Base-by-base conservation (phyloP, 306 rosid genomes). In the Cicer chorassanicum region DNA sequence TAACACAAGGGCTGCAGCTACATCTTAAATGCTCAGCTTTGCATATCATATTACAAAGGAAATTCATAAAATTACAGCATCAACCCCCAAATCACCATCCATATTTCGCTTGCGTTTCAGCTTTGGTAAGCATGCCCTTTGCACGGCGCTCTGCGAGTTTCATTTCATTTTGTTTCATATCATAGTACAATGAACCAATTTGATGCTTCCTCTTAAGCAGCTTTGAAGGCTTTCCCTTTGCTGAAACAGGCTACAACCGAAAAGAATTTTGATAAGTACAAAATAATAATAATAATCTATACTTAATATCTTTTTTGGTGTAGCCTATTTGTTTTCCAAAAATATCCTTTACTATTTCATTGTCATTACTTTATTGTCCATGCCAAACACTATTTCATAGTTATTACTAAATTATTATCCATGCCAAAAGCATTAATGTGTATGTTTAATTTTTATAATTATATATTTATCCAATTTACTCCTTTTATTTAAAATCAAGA, bases 181-280 rank as follows among this genome's bases (percentile, higher is more conserved):
- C 98, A 60, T 78, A 90, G 77, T 38, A 92, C 64, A 92, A 75
- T 1, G 99, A 86, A 78, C 95, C 89, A 45, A 95, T 95, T 84
- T 95, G 99, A 82, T 92, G 99, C 86, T 95, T 95, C 82, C 98
- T 92, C 89, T 90, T 92, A 43, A 89, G 97, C 86, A 90, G 83
- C 89, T 92, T 95, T 41, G 97, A 15, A 38, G 98, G 97, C 83
- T 90, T 95, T 38, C 96, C 98, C 75, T 89, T 90, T 0, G 95
- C 59, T 0, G 97, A 84, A 57, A 81, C 92, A 74, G 99, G 90
- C 97, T 88, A 72, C 84, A 76, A 46, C 64, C 57, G n/a, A 69
- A 76, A 57, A 11, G 5, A 43, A 49, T 50, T 46, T 4, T 2
- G 15, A 14, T 19, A 21, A 77, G 45, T 69, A 74, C 16, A 14